Evolutionary conservation across 495 filamentous ascomycete species (phyloP), one percentile per base, ranked within the genome.

Genomic region (Arthonia radiata): DNA sequence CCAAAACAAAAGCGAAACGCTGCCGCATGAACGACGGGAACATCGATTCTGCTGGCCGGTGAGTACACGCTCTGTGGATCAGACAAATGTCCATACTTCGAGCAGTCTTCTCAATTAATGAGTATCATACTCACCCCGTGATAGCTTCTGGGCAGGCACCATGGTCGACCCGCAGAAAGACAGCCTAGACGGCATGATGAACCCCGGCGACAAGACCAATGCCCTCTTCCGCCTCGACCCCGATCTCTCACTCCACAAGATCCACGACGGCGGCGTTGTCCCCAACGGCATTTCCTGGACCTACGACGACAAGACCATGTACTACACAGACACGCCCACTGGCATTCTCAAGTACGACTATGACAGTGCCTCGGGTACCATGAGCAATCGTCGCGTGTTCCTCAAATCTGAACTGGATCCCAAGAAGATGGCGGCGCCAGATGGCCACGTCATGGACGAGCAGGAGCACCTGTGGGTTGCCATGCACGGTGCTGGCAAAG

Each of bases 201-300:
- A 24, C 13, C 21, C 3, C 28, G 27, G 19, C 24, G 28, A 8
- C 29, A 23, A 18, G 15, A 11, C 30, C 52, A 67, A 64, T 14
- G 48, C 59, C 13, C 47, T 76, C 5, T 73, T 72, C 46, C 54
- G 67, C 34, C 56, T 72, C 14, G 60, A 75, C 37, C 55, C 64
- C 3, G 67, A 72, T 39, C 43, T 61, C 28, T 53, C 42, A 21
- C 40, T 72, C 36, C 60, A 69, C 39, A 57, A 58, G 16, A 57
- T 70, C 44, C 51, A 72, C 25, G 53, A 56, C 32, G 46, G 54
- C 15, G 50, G 86, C 27, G 70, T 59, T n/a, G 89, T 92, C 37
- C 81, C 82, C 25, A 92, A 94, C 47, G 70, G 74, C 26, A 67
- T 83, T 21, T 68, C 68, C 30, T 92, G 71, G 59, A 66, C 58